Evolutionary conservation across 1,284 basidiomycete genomes (phyloP).

Genomic region (Apiotrichum sp.): DNA sequence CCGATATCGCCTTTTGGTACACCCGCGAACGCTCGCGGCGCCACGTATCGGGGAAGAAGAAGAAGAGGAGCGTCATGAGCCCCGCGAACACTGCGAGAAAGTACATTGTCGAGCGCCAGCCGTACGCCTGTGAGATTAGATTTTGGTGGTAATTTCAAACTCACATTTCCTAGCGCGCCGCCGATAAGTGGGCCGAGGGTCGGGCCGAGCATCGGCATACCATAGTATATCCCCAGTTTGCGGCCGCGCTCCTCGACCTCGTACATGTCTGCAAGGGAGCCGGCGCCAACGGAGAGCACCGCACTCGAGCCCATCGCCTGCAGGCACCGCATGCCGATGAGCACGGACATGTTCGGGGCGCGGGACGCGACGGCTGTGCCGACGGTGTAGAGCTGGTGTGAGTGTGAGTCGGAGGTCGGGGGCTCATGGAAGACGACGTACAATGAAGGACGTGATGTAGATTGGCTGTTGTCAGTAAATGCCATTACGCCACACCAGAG

Average conservation of each 20-base stretch:
- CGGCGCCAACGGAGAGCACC: constrained; percentile 70
- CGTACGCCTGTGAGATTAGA: constrained; percentile 50
- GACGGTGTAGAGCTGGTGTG: constrained; percentile 53
- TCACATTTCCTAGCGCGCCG: constrained; percentile 53
- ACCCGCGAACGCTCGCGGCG: constrained; percentile 68
- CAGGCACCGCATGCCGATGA: constrained; percentile 55
- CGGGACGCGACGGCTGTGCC: constrained; percentile 62
- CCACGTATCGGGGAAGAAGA: constrained; percentile 73
- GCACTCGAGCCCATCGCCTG: constrained; percentile 59
- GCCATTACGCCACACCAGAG: neutral
- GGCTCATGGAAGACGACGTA: constrained; percentile 20
- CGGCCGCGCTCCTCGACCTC: constrained; percentile 70
- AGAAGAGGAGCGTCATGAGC: constrained; percentile 55
- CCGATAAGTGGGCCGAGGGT: constrained; percentile 64
- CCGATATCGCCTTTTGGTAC: constrained; percentile 57
- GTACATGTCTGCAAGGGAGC: constrained; percentile 69
- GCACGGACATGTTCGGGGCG: constrained; percentile 56
- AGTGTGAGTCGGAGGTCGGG: too few relatives aligned
- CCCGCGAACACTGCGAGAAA: constrained; percentile 65
- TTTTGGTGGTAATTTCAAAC: constrained; percentile 50
- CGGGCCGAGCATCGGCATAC: constrained; percentile 51
- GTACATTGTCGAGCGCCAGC: constrained; percentile 75
- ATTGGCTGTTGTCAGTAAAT: constrained; percentile 50
- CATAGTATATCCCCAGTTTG: constrained; percentile 49
- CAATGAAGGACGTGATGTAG: constrained; percentile 50